Evolutionary conservation across 176 grass and related monocot species (phyloP).

Genomic region (Paspalum vaginatum): DNA sequence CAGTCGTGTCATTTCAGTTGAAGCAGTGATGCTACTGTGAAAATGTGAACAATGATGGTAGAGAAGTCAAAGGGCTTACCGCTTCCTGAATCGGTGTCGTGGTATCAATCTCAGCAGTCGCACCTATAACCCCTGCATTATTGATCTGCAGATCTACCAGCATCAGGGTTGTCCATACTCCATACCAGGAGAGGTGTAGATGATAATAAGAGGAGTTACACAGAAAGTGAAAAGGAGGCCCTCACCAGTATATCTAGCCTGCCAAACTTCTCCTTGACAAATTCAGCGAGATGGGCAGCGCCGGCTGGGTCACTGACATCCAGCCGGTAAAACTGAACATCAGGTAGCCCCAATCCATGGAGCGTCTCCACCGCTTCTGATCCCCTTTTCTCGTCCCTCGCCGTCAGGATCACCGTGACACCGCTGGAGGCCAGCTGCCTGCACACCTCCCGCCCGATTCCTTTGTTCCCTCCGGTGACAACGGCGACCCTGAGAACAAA

Average conservation of each 20-base stretch:
- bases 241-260: conserved; percentile 56
- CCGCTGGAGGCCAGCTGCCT: conserved; percentile 48
- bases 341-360: not conserved
- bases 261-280: conserved; percentile 51
- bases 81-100: conserved; percentile 21
- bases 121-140: conserved; percentile 48
- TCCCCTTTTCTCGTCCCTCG: conserved; percentile 54
- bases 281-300: conserved; percentile 40
- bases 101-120: conserved; percentile 28
- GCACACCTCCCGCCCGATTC: conserved; percentile 65
- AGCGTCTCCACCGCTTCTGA: conserved; percentile 38
- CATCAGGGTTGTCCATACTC: not conserved
- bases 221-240: not conserved
- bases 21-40: not conserved
- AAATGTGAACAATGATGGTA: not conserved
- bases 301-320: conserved; percentile 45
- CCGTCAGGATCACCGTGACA: conserved; percentile 55
- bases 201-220: not conserved
- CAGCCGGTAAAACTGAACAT: conserved; percentile 51
- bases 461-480: conserved; percentile 65
- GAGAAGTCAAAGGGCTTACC: conserved; percentile 14
- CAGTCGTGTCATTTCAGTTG: not conserved
- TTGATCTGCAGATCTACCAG: conserved; percentile 39
- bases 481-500: conserved; percentile 46
- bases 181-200: not conserved